phyloP scores from a whole-genome alignment of 2,329 filamentous ascomycete genomes.

The Fusarium subtropicale region DNA sequence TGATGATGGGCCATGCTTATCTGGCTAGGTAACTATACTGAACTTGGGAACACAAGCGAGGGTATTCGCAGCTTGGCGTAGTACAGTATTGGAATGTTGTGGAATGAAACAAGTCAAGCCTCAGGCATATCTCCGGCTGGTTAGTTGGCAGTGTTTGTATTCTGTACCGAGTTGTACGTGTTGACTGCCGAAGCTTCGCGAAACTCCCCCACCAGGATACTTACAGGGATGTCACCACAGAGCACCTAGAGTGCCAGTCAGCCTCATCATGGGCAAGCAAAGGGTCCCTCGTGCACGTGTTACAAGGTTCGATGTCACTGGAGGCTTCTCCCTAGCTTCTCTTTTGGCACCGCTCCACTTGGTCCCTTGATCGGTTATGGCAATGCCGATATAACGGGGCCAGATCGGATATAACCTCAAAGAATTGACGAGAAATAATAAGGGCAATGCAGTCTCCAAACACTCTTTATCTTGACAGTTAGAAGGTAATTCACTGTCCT shows the following conservation, averaged over 20 bases:
- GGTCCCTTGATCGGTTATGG: slow-evolving; percentile 22
- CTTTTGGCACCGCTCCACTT: slow-evolving; percentile 16
- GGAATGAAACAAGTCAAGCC: slow-evolving; percentile 3
- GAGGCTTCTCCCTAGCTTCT: slow-evolving; percentile 12
- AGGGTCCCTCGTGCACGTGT: slow-evolving; percentile 18
- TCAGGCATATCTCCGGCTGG: slow-evolving; percentile 12
- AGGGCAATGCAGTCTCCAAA: too few species aligned
- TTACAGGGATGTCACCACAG: slow-evolving; percentile 3
- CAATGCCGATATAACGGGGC: slow-evolving; percentile 27
- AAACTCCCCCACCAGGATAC: slow-evolving; percentile 20
- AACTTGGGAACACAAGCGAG: slow-evolving; percentile 17
- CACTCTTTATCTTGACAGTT: neutral
- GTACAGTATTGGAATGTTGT: neutral
- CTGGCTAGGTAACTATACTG: neutral
- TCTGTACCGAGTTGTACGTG: neutral
- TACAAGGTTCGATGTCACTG: slow-evolving; percentile 23
- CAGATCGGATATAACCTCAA: neutral
- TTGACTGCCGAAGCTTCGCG: slow-evolving; percentile 23
- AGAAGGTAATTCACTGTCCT: neutral
- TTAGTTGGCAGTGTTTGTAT: neutral
- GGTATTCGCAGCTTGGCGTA: slow-evolving; percentile 4
- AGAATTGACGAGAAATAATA: too few species aligned
- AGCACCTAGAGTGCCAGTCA: neutral
- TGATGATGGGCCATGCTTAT: slow-evolving; percentile 14
- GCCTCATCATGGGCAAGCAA: neutral